Base-by-base conservation (phyloP, 257 asterid species). In the Ocimum tenuiflorum region DNA sequence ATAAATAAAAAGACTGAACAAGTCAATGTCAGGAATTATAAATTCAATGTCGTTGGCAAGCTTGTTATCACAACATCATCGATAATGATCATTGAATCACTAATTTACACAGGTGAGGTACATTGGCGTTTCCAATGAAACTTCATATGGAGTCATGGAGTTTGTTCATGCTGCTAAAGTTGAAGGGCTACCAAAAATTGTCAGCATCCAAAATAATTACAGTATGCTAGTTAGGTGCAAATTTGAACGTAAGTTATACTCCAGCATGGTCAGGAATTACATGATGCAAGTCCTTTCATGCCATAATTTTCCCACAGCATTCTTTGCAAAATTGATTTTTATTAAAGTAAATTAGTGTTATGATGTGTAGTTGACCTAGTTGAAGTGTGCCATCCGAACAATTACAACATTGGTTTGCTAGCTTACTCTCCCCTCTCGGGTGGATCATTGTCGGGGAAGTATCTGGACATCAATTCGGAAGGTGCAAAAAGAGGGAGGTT, bases 81-180 rank as follows among this genome's bases (percentile, higher is more conserved):
- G 38, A 13, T 22, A 31, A 58, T 52, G 42, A 49, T 64, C 56
- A 48, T 56, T 9, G 4, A 17, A 3, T 15, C 35, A 38, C 54
- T 13, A 69, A 65, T 9, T 5, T 61, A 50, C 78, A 70, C 88
- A 89, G 98, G 96, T 91, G 31, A 85, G 96, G 60, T 84, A 89
- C 66, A 87, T 91, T 60, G 98, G 98, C 39, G 94, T 91, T 71
- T 91, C 98, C 65, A 89, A 91, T 68, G 98, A 91, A 80, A 91
- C 95, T 57, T 89, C 98, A 14, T 89, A 87, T 63, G 98, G 98
- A 67, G 95, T 89, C 38, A 89, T 85, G 96, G 96, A 89, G 83
- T 89, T 91, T 50, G 85, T 91, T 76, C 92, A 81, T 65, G 86
- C 98, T 61, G 96, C 98, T 67, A 84, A 87, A 83, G 79, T 41